phyloP scores from a whole-genome alignment of 2,329 filamentous ascomycete species.

The Chrysoporthe deuterocubensis region DNA sequence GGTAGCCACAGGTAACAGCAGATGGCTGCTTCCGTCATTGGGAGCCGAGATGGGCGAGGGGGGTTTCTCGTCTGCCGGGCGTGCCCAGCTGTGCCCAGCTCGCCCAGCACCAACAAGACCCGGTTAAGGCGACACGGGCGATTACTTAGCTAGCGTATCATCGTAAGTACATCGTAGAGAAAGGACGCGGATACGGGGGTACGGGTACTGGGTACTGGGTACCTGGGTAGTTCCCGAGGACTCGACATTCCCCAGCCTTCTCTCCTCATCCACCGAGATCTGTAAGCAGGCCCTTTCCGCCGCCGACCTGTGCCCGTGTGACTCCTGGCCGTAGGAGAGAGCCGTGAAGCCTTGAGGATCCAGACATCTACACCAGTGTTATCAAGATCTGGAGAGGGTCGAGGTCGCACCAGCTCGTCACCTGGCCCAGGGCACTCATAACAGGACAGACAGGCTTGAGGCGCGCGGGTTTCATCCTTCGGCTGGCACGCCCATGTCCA shows the following conservation, averaged over 20 bases:
- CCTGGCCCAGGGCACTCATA: background rate
- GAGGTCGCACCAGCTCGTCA: too few species aligned
- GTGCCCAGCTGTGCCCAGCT: too few species aligned
- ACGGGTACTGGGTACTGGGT: background rate
- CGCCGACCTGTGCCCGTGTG: background rate
- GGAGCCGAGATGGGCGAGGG: background rate
- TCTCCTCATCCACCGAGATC: constrained; percentile 19
- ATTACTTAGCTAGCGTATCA: too few species aligned
- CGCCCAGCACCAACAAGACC: too few species aligned
- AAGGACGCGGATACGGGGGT: too few species aligned
- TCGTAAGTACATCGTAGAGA: too few species aligned
- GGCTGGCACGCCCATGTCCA: background rate
- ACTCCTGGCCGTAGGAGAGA: too few species aligned
- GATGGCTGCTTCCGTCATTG: background rate
- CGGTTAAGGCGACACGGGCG: too few species aligned
- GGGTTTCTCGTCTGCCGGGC: background rate
- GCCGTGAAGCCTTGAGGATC: too few species aligned
- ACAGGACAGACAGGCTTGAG: background rate
- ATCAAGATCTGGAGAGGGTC: too few species aligned
- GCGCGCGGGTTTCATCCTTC: constrained; percentile 7
- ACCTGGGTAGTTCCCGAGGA: background rate
- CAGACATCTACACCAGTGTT: too few species aligned
- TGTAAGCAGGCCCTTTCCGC: constrained; percentile 5
- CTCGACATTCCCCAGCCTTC: constrained; percentile 25
- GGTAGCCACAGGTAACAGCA: too few species aligned